phyloP scores from a whole-genome alignment of 495 filamentous ascomycete species.

The Penicillium bialowiezense region DNA sequence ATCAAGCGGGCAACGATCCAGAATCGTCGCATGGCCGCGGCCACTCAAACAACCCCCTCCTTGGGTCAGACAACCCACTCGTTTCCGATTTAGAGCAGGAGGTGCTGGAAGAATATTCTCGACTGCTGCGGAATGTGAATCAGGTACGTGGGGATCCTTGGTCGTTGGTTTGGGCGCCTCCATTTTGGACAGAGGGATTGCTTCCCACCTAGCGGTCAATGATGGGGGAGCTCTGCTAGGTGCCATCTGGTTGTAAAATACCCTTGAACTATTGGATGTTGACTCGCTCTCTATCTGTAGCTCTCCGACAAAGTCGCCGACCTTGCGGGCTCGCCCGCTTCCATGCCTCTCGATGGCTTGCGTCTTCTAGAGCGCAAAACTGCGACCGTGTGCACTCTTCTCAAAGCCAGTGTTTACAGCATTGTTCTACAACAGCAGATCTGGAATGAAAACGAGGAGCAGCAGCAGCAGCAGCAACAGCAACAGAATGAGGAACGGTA shows the following conservation, averaged over 20 bases:
- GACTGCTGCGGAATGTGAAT: slow-evolving; percentile 86
- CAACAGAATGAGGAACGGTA: slow-evolving; percentile 25
- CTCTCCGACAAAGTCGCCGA: slow-evolving; percentile 38
- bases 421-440: slow-evolving; percentile 98
- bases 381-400: slow-evolving; percentile 84
- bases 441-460: slow-evolving; percentile 55
- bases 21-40: slow-evolving; percentile 12
- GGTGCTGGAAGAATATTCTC: slow-evolving; percentile 88
- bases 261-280: not conserved
- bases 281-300: slow-evolving; percentile 13
- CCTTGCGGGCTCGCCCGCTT: slow-evolving; percentile 30
- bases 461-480: slow-evolving; percentile 32
- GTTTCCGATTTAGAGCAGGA: slow-evolving; percentile 83
- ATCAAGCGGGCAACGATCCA: slow-evolving; percentile 15
- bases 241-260: no score
- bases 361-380: slow-evolving; percentile 90
- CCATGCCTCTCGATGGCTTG: slow-evolving; percentile 63
- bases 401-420: slow-evolving; percentile 97
- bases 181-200: not conserved
- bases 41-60: slow-evolving; percentile 38
- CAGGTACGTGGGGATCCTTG: slow-evolving; percentile 52
- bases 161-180: not conserved
- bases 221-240: no score
- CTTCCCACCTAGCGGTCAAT: no score
- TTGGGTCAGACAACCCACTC: slow-evolving; percentile 34